Base-by-base conservation (phyloP, 2,329 filamentous ascomycete species). In the Sporothrix mexicana region DNA sequence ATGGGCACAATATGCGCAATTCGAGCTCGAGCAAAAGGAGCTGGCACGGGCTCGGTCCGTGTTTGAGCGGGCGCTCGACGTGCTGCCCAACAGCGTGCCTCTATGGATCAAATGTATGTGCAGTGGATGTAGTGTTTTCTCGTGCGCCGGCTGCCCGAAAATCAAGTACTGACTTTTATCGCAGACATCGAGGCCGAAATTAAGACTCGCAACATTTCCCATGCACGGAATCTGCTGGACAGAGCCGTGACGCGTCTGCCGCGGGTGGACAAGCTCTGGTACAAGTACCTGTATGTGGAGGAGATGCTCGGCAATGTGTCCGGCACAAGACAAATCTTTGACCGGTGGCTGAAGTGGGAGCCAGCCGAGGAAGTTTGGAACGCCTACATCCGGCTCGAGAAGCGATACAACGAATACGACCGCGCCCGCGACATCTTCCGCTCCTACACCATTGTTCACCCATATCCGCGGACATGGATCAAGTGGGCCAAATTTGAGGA, bases 401-500 rank as follows among this genome's bases (percentile, higher is more conserved):
- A 97, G 85, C 87, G 96, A 73, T 98, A 98, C 80, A 91, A 91
- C 78, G 96, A 99, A 81, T 96, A 92, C 78, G 94, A 97, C 74
- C 87, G 94, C 73, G 95, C 95, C n/a, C 87, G 96, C 53, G 91
- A 92, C 61, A 95, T 99, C 76, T 98, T 97, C 80, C 89, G 93
- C 79, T 88, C 93, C 41, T 98, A 98, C 79, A 97, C 94, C 1
- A 88, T 95, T 74, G 93, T 98, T 9, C 96, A 98, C 77, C 95
- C 96, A 0, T 95, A 98, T 79, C 93, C 96, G 25, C 90, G 93
- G 78, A 98, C 98, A 79, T 99, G 95, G 95, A 97, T 99, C 83
- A 98, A 98, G 80, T 99, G 96, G 96, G 92, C 95, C 74, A 93
- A 93, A 75, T 99, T 98, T 77, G 96, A 99, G 81, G 95, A 98